phyloP scores from a whole-genome alignment of 805 yeast species.

The Scheffersomyces ergatensis region DNA sequence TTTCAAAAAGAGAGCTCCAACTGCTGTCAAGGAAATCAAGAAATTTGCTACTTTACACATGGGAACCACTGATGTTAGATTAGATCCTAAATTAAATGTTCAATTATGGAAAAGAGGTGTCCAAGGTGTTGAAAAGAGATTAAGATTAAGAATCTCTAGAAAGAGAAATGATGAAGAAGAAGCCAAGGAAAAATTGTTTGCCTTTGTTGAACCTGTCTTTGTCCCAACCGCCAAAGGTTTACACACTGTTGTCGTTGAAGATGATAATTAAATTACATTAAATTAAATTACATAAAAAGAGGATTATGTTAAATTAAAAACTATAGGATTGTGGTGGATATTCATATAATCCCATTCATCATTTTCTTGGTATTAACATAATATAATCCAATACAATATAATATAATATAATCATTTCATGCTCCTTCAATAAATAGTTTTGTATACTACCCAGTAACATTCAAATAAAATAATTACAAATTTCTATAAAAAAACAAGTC shows the following conservation, averaged over 20 bases:
- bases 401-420: too few species aligned
- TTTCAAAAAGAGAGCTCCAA: conserved; percentile 99
- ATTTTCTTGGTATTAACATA: too few species aligned
- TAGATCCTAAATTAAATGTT: conserved; percentile 98
- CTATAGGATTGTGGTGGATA: too few species aligned
- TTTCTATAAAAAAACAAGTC: too few species aligned
- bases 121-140: conserved; percentile 97
- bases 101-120: conserved; percentile 99
- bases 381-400: background rate
- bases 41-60: conserved; percentile 97
- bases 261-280: conserved; percentile 44
- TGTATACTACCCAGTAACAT: too few species aligned
- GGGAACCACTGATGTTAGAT: conserved; percentile 99
- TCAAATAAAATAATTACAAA: too few species aligned
- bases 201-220: conserved; percentile 95
- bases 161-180: conserved; percentile 99
- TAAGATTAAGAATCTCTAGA: conserved; percentile 98
- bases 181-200: conserved; percentile 96
- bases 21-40: conserved; percentile 98
- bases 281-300: too few species aligned
- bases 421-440: too few species aligned
- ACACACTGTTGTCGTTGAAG: conserved; percentile 93
- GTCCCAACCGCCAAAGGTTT: conserved; percentile 97
- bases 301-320: too few species aligned
- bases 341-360: too few species aligned